Conservation (phyloP, 495 filamentous ascomycete genomes). For the Hypoxylon fuscum region DNA sequence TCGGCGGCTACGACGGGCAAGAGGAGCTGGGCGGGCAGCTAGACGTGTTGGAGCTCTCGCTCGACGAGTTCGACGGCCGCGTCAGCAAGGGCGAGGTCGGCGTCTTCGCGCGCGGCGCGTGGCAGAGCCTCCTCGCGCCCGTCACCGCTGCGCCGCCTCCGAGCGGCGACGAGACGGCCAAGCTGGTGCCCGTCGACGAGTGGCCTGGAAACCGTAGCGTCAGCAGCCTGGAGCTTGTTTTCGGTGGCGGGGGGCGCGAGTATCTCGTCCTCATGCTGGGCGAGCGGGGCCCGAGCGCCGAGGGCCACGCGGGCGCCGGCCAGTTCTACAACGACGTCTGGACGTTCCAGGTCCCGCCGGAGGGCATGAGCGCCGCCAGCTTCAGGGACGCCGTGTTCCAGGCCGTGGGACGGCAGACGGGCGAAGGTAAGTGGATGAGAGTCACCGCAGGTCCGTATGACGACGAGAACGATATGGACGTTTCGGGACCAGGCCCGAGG, state of each 20-base stretch:
- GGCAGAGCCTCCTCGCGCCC: constrained; percentile 48
- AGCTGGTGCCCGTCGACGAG: too few species aligned
- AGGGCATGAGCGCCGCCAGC: constrained; percentile 60
- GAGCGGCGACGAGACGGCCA: constrained; percentile 31
- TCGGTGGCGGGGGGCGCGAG: constrained; percentile 61
- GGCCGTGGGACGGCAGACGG: constrained; percentile 59
- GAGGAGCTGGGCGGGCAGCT: constrained; percentile 70
- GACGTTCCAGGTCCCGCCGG: constrained; percentile 70
- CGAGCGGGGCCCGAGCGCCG: too few species aligned
- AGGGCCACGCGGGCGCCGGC: constrained; percentile 72
- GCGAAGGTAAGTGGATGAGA: constrained; percentile 62
- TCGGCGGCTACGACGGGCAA: constrained; percentile 76
- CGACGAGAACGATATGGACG: constrained; percentile 54
- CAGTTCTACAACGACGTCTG: constrained; percentile 77
- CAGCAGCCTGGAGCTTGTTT: constrained; percentile 56
- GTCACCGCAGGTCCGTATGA: constrained; percentile 54
- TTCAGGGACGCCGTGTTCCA: constrained; percentile 64
- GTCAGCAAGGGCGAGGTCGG: constrained; percentile 50
- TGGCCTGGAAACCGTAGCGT: constrained; percentile 58
- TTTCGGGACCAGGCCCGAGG: constrained; percentile 52
- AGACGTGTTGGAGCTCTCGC: constrained; percentile 65
- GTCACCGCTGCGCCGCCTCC: constrained; percentile 5
- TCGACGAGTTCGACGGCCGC: constrained; percentile 59
- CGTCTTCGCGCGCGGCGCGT: constrained; percentile 46
- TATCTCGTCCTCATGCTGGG: constrained; percentile 75